A percentile compares a stretch with the other conserved stretches of the same genome.
Evolutionary conservation across 1,139 yeast genomes (phyloP).

Genomic region (Hansenula lynferdii): DNA sequence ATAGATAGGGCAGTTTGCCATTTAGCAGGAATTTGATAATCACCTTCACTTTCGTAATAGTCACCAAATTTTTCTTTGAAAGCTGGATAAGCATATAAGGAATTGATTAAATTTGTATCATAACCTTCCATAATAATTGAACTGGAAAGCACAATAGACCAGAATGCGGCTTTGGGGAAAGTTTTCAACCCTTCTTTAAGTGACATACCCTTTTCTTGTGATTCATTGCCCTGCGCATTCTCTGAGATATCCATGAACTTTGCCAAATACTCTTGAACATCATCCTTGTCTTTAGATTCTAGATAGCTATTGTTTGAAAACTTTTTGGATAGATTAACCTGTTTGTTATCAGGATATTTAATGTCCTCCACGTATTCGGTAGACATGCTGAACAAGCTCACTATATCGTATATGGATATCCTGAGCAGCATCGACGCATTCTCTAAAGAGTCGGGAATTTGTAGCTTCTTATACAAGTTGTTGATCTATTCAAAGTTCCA

Average conservation of each 20-base stretch:
- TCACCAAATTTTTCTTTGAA: constrained; percentile 24
- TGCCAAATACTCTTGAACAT: constrained; percentile 32
- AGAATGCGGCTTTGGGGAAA: constrained; percentile 33
- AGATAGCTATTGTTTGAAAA: neutral
- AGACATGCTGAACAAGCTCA: neutral
- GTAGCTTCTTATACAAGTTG: too few relatives aligned
- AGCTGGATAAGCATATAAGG: constrained; percentile 25
- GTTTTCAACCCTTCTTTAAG: constrained; percentile 17
- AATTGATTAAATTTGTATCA: constrained; percentile 32
- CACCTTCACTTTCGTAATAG: constrained; percentile 6
- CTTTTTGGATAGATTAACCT: constrained; percentile 6
- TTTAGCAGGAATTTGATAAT: constrained; percentile 8
- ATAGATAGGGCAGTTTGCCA: constrained; percentile 26
- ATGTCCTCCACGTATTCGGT: constrained; percentile 13
- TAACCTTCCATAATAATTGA: constrained; percentile 42
- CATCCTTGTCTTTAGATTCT: neutral
- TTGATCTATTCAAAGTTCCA: too few relatives aligned
- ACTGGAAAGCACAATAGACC: constrained; percentile 35
- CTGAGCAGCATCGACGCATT: too few relatives aligned
- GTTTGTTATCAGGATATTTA: constrained; percentile 4
- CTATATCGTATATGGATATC: too few relatives aligned
- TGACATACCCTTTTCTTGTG: constrained; percentile 15
- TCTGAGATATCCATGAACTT: constrained; percentile 41
- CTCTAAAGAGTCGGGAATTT: too few relatives aligned
- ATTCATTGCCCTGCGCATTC: constrained; percentile 20